Conservation (phyloP, 805 yeast species). For the Lachancea nothofagi region DNA sequence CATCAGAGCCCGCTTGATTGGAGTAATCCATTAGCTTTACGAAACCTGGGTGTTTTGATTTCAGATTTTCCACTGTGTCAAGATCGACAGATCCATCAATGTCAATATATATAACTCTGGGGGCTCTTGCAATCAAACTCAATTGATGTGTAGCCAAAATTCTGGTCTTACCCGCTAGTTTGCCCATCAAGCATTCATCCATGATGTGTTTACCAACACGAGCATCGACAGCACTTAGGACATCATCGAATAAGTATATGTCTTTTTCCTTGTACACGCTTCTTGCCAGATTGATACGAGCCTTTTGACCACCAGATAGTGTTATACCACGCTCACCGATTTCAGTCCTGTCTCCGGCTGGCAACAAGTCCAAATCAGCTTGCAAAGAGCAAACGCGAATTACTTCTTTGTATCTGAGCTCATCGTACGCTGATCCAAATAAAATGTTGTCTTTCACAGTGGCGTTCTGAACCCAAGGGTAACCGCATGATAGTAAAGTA, state of each 20-base stretch:
- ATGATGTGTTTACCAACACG: constrained; percentile 67
- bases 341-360: constrained; percentile 64
- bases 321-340: constrained; percentile 75
- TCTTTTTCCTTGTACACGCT: constrained; percentile 59
- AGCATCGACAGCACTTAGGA: constrained; percentile 70
- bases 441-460: constrained; percentile 61
- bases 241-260: constrained; percentile 61
- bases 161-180: constrained; percentile 49
- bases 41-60: constrained; percentile 42
- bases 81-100: constrained; percentile 55
- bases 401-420: constrained; percentile 44
- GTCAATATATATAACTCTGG: constrained; percentile 56
- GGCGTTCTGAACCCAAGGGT: constrained; percentile 70
- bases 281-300: constrained; percentile 62
- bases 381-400: constrained; percentile 56
- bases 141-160: constrained; percentile 73
- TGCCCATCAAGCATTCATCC: constrained; percentile 50
- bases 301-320: constrained; percentile 73
- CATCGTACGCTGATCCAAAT: constrained; percentile 49
- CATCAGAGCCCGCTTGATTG: constrained; percentile 21
- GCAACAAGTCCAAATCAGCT: constrained; percentile 52
- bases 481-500: constrained; percentile 38
- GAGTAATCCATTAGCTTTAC: constrained; percentile 46
- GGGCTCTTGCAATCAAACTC: constrained; percentile 56
- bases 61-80: constrained; percentile 57